Percentiles rank a stretch among this genome's conserved stretches.
phyloP scores from a whole-genome alignment of 2,329 filamentous ascomycete species.

The Penicillium rolfsii region DNA sequence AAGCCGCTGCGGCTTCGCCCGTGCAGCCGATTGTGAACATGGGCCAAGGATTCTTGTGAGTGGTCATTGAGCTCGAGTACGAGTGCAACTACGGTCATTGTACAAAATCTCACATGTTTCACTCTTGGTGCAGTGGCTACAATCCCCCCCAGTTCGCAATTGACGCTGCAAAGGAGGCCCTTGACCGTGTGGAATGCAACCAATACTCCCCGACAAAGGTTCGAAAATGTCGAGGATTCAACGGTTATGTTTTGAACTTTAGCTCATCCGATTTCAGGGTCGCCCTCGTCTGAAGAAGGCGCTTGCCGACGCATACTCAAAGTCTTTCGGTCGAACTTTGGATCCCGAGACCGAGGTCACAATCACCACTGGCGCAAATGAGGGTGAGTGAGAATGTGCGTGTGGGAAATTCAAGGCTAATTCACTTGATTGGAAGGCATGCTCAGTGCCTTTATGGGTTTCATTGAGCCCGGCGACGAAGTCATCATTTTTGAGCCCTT shows the following conservation, averaged over 20 bases:
- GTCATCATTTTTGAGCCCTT: conserved; percentile 98
- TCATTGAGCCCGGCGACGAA: conserved; percentile 91
- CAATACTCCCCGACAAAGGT: conserved; percentile 95
- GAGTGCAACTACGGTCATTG: background rate
- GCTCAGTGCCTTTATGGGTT: conserved; percentile 97
- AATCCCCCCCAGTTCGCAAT: conserved; percentile 91
- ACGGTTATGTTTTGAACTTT: background rate
- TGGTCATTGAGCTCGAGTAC: conserved; percentile 32
- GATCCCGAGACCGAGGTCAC: conserved; percentile 92
- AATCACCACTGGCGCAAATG: conserved; percentile 73
- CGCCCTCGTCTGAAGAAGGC: conserved; percentile 90
- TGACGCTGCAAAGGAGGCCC: conserved; percentile 84
- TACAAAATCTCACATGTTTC: background rate
- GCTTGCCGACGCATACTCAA: conserved; percentile 88
- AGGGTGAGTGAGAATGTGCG: conserved; percentile 39
- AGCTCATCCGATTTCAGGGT: conserved; percentile 54
- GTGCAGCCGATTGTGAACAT: conserved; percentile 70
- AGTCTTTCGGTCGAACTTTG: conserved; percentile 78
- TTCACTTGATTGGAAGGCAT: conserved; percentile 60
- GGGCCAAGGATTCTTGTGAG: conserved; percentile 65
- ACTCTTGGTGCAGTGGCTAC: conserved; percentile 64
- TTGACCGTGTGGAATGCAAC: conserved; percentile 94
- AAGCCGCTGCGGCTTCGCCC: conserved; percentile 65
- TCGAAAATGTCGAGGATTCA: conserved; percentile 9
- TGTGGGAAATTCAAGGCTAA: background rate